A percentile compares a stretch with the other conserved stretches of the same genome.
Conservation (phyloP, 805 yeast species). For the Debaryomyces maramus region DNA sequence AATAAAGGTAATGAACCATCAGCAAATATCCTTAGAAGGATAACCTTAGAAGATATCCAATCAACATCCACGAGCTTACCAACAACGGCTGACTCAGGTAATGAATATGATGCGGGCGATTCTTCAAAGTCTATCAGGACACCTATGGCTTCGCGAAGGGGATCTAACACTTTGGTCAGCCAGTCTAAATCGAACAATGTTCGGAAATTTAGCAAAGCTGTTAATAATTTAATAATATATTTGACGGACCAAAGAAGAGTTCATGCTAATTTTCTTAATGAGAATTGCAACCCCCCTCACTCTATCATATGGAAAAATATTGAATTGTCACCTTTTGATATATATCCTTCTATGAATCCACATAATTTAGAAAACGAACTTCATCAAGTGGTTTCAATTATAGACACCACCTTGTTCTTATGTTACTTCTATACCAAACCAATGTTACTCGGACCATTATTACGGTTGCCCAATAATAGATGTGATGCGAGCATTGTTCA, state of each 20-base stretch:
- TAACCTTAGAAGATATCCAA: constrained; percentile 20
- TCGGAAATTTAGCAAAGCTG: constrained; percentile 33
- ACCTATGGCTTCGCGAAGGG: constrained; percentile 7
- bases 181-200: constrained; percentile 21
- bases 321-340: constrained; percentile 41
- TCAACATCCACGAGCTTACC: constrained; percentile 6
- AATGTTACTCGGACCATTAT: constrained; percentile 76
- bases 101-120: constrained; percentile 8
- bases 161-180: neutral
- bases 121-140: constrained; percentile 2
- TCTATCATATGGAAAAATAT: constrained; percentile 47
- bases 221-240: constrained; percentile 44
- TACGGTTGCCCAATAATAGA: constrained; percentile 67
- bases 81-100: constrained; percentile 11
- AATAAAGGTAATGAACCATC: neutral
- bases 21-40: constrained; percentile 17
- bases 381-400: constrained; percentile 40
- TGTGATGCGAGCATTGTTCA: constrained; percentile 70
- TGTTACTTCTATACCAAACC: constrained; percentile 71
- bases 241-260: constrained; percentile 56
- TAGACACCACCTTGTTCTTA: constrained; percentile 78
- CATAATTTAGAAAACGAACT: constrained; percentile 22
- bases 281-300: constrained; percentile 20
- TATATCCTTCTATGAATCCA: constrained; percentile 33
- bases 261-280: constrained; percentile 36